These are phyloP conservation scores for Taiozyma sp. DNA, from an alignment of 1,139 yeast genomes.

Conservation along the genomic window DNA sequence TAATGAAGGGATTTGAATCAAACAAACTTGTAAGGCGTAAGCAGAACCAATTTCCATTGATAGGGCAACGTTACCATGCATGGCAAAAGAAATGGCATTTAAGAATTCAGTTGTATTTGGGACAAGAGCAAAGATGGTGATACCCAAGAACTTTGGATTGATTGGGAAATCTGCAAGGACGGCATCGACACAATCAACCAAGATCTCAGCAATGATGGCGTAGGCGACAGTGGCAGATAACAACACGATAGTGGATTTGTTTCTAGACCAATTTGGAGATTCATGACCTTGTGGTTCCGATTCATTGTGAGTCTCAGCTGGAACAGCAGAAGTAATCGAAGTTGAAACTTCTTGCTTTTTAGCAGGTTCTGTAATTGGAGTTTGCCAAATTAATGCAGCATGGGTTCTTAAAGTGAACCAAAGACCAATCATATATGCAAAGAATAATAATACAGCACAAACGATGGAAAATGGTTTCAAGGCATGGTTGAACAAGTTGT, in stretches of 20 bases:
- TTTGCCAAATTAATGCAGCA: constrained; percentile 94
- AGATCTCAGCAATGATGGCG: constrained; percentile 90
- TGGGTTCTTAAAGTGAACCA: constrained; percentile 93
- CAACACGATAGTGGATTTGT: constrained; percentile 78
- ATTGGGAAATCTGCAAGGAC: constrained; percentile 74
- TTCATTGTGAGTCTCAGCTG: constrained; percentile 17
- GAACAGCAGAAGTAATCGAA: constrained; percentile 14
- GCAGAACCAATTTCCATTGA: constrained; percentile 99
- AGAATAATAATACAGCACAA: constrained; percentile 74
- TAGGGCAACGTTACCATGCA: constrained; percentile 91
- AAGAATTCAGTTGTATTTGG: constrained; percentile 97
- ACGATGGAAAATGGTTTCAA: constrained; percentile 77
- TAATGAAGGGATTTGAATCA: constrained; percentile 88
- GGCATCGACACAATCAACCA: constrained; percentile 90
- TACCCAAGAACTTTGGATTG: constrained; percentile 85
- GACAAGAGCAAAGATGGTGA: constrained; percentile 91
- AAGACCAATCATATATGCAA: constrained; percentile 86
- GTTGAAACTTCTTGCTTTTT: constrained; percentile 15
- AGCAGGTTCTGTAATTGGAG: constrained; percentile 37
- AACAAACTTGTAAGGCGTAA: constrained; percentile 93
- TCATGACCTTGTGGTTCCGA: constrained; percentile 71
- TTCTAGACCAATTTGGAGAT: constrained; percentile 95
- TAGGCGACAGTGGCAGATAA: constrained; percentile 80
- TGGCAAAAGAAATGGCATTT: constrained; percentile 95
- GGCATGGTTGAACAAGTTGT: constrained; percentile 52